Base-by-base conservation (phyloP, 345 rosid genomes). In the Aethionema arabicum region DNA sequence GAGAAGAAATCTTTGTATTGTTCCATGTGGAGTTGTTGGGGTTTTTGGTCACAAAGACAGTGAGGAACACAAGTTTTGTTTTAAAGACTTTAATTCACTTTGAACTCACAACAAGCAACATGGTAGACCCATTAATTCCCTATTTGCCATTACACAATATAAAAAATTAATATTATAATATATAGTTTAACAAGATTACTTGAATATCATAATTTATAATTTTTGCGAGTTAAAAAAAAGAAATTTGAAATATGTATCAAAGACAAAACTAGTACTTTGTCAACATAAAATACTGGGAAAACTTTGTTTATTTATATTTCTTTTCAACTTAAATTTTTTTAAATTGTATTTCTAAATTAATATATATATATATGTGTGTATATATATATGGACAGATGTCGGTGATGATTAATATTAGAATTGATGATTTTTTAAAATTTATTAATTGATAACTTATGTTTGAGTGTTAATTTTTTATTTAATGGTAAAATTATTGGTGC, bases 71-170 rank as follows among this genome's bases (percentile, higher is more conserved):
- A 70, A 70, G 74, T 70, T 21, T 21, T 65, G 54, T 41, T 70
- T 70, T 58, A 50, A 70, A 56, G 51, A 65, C 74, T 63, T 63
- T 70, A 57, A 57, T 64, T 56, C 65, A 70, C 65, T 70, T 64
- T 63, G 60, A 63, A 57, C 60, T 63, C 65, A 5, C 65, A 70
- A 51, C 74, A 64, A 36, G 60, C 69, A 63, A 63, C 74, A 70
- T 70, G 74, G 74, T 63, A 70, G 70, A 70, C 74, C 74, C 65
- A 63, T 63, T 43, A 36, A 36, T 38, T 56, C 63, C 69, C 64
- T 13, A 63, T 49, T 35, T 63, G 53, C 65, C 63, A 48, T 43
- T 33, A 41, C 41, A 59, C 37, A 40, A 33, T 21, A 1, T 21
- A 39, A 53, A 13, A 54, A 11, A 46, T 30, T 3, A 8, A 10